Conservation (phyloP, 495 filamentous ascomycete genomes). For the Alectoria sarmentosa region DNA sequence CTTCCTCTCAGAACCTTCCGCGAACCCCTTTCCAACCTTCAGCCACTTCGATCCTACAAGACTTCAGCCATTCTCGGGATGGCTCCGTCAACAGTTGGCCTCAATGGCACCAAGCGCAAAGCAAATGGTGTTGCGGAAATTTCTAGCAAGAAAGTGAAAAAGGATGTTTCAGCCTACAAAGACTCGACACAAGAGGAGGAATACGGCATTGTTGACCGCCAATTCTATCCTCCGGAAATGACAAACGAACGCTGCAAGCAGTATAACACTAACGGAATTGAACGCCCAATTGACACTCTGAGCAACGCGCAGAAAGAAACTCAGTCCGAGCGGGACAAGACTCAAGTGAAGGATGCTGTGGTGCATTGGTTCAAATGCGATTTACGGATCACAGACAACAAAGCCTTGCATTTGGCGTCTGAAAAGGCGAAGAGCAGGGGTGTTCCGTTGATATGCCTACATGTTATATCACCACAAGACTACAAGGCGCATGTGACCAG, state of each 20-base stretch:
- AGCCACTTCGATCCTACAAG: neutral
- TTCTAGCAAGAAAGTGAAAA: slow-evolving; percentile 24
- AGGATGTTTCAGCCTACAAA: slow-evolving; percentile 13
- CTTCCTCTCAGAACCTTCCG: neutral
- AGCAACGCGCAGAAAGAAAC: slow-evolving; percentile 36
- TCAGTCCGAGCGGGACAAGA: slow-evolving; percentile 23
- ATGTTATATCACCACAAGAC: slow-evolving; percentile 80
- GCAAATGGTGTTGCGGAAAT: neutral
- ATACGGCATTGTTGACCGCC: slow-evolving; percentile 65
- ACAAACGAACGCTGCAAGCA: slow-evolving; percentile 63
- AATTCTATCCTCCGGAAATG: slow-evolving; percentile 84
- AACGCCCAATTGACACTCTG: slow-evolving; percentile 62
- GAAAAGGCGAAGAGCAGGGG: slow-evolving; percentile 55
- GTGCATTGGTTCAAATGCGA: slow-evolving; percentile 93
- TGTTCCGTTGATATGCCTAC: slow-evolving; percentile 66
- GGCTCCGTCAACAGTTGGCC: neutral
- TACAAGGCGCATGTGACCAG: slow-evolving; percentile 72
- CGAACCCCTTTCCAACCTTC: neutral
- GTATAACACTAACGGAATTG: slow-evolving; percentile 59
- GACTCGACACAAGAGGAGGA: slow-evolving; percentile 42
- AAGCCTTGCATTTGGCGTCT: slow-evolving; percentile 58
- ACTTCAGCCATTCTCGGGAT: slow-evolving; percentile 7
- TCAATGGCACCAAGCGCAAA: slow-evolving; percentile 24
- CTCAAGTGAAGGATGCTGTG: slow-evolving; percentile 53
- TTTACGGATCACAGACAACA: slow-evolving; percentile 68